Evolutionary conservation across 2,329 filamentous ascomycete genomes (phyloP).

Genomic region (Venturia effusa): DNA sequence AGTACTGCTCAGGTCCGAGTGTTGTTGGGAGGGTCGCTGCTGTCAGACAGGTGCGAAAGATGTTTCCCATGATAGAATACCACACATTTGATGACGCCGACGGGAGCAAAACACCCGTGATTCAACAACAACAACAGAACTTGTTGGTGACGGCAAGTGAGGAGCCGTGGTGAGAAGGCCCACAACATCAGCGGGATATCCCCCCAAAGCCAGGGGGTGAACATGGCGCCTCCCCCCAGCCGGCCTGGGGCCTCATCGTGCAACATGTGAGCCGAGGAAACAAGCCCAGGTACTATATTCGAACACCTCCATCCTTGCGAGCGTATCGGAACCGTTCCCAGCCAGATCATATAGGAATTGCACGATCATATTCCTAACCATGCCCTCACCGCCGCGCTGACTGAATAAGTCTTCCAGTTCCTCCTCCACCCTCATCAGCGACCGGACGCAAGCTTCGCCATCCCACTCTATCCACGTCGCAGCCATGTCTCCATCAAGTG

Average conservation of each 20-base stretch:
- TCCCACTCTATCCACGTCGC: background rate
- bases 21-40: background rate
- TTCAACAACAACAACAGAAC: background rate
- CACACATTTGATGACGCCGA: too few species aligned
- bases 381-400: background rate
- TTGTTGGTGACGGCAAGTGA: too few species aligned
- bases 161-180: background rate
- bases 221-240: background rate
- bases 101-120: too few species aligned
- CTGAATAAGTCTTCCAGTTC: background rate
- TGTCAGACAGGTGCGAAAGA: background rate
- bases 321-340: background rate
- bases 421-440: background rate
- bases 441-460: background rate
- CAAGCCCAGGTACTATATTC: background rate
- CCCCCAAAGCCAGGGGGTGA: background rate
- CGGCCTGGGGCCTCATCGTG: background rate
- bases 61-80: too few species aligned
- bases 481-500: constrained; percentile 5
- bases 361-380: background rate
- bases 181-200: background rate
- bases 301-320: background rate
- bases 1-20: background rate
- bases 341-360: background rate
- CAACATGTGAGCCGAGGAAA: background rate